phyloP scores from a whole-genome alignment of 495 filamentous ascomycete species.

The Penicillium flavigenum region DNA sequence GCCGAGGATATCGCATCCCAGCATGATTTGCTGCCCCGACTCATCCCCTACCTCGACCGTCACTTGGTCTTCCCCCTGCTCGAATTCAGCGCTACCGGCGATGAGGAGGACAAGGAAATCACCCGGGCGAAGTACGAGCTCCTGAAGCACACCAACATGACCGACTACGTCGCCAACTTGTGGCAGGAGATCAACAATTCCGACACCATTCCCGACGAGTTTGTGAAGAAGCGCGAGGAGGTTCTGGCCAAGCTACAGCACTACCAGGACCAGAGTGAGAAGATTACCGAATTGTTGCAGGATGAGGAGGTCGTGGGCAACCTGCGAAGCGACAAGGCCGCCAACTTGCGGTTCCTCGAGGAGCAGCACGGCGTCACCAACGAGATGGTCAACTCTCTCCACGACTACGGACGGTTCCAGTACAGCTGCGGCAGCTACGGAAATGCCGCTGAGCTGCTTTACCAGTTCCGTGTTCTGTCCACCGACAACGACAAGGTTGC shows the following conservation, averaged over 20 bases:
- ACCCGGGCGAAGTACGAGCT: slow-evolving; percentile 84
- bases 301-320: slow-evolving; percentile 84
- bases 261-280: slow-evolving; percentile 78
- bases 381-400: slow-evolving; percentile 92
- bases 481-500: slow-evolving; percentile 97
- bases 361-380: slow-evolving; percentile 89
- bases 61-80: slow-evolving; percentile 94
- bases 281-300: slow-evolving; percentile 79
- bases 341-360: slow-evolving; percentile 94
- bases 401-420: slow-evolving; percentile 91
- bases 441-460: slow-evolving; percentile 83
- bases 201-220: slow-evolving; percentile 77
- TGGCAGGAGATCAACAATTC: slow-evolving; percentile 82
- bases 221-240: slow-evolving; percentile 80
- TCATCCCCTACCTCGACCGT: slow-evolving; percentile 90
- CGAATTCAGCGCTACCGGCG: slow-evolving; percentile 66
- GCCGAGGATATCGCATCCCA: slow-evolving; percentile 59
- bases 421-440: slow-evolving; percentile 93
- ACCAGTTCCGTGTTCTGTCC: slow-evolving; percentile 94
- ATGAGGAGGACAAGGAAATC: slow-evolving; percentile 66
- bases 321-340: slow-evolving; percentile 90
- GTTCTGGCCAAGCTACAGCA: slow-evolving; percentile 77
- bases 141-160: slow-evolving; percentile 96
- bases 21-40: slow-evolving; percentile 82
- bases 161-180: slow-evolving; percentile 87